Evolutionary conservation across 2,329 filamentous ascomycete genomes (phyloP), one percentile per base, ranked within the genome.

Genomic region (Aschersonia sp.): DNA sequence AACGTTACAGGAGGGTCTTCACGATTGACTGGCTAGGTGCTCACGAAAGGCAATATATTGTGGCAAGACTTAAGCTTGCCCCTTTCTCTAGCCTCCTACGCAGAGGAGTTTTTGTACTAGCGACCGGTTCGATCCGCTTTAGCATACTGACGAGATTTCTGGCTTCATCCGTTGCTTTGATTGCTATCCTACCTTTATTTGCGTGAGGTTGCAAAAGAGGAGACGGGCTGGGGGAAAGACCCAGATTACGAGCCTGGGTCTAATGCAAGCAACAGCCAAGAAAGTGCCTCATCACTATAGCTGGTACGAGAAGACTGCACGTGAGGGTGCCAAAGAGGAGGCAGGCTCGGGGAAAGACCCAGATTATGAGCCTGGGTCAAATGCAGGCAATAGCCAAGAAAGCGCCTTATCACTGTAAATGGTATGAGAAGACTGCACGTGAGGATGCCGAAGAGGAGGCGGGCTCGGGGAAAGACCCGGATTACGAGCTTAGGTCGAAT

Each of bases 141-240:
- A 47, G 46, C 46, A 47, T 40, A 39, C 43, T 22, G 46, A 47
- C 7, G 11, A 43, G 35, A 29, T 47, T 12, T 9, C 30, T n/a
- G 3, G 29, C n/a, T 29, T 43, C 14, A 22, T 47, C 30, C 46
- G 46, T 47, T 40, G 46, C 46, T 43, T 47, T n/a, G 46, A 47
- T 47, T 47, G 46, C 37, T 43, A 43, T 47, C 40, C 40, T 14
- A 43, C 40, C 32, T n/a, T 22, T 37, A 47, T 47, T 47, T n/a
- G 46, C 37, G 46, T 47, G 29, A 43, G 22, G 39, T 47, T 43
- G 46, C 46, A 12, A 37, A 37, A 11, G 46, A 47, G 6, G 11
- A 37, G 6, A 37, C 11, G 33, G 6, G 33, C 33, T 11, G 33
- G 45, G 6, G 42, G 10, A 41, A 32, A 35, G 30, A 22, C 45